Base-by-base conservation (phyloP, 768 basidiomycete genomes). In the Lactarius quietus region DNA sequence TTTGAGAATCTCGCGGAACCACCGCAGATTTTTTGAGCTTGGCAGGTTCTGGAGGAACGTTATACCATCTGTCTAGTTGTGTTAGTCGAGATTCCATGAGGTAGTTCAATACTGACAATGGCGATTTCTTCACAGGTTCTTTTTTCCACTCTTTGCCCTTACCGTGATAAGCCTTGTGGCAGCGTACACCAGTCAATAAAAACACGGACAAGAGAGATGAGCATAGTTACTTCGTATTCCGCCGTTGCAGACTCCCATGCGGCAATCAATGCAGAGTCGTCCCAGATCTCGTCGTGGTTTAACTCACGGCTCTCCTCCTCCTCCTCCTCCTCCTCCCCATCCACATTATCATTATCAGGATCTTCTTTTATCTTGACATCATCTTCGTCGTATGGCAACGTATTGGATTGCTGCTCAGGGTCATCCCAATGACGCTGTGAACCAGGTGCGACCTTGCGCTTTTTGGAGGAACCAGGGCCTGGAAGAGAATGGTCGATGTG, bases 201-300 rank as follows among this genome's bases (percentile, higher is more conserved):
- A 28, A 33, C n/a, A 58, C 23, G 4, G 28, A 7, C 48, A n/a
- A 26, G 6, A 29, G 12, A 23, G 7, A 58, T 17, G 64, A 29
- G 60, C 15, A 56, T 18, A 74, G 76, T 55, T 68, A 85, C 86
- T 77, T 89, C 81, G 69, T 92, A 93, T 73, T 93, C 92, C 63
- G 89, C 89, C 68, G 82, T 85, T 20, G 92, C 92, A 65, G 91
- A 87, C 73, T 93, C 83, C 92, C 92, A 93, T 23, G 92, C 92
- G 59, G 89, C 82, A 53, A 93, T 83, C 68, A 93, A 81, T 5
- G 88, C 89, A 39, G 89, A 88, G 73, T 93, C 92, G 68, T 93
- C 92, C 92, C 92, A 93, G 41, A 92, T 86, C 71, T 93, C 91
- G 56, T 86, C 83, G 38, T 87, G 82, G 10, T 87, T 84, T 64